These are phyloP conservation scores for Saturnispora mendoncae DNA, from an alignment of 805 yeast species.

Conservation along the genomic window DNA sequence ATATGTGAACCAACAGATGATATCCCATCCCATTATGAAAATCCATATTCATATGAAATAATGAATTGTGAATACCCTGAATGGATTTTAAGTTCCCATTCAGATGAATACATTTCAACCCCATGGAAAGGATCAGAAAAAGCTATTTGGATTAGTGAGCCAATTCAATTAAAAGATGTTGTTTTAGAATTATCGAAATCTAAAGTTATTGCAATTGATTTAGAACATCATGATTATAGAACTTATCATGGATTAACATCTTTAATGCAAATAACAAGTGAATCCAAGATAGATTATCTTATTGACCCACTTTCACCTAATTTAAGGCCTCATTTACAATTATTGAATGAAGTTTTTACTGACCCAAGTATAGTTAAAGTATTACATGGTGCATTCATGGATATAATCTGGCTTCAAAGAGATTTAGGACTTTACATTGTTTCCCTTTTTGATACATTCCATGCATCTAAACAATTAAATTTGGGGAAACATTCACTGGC, in stretches of 20 bases:
- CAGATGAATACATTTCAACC: constrained; percentile 34
- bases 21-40: constrained; percentile 54
- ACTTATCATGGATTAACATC: constrained; percentile 86
- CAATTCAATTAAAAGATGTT: constrained; percentile 45
- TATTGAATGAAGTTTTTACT: constrained; percentile 67
- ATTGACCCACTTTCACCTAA: constrained; percentile 64
- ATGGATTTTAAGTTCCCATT: constrained; percentile 33
- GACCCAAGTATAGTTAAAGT: constrained; percentile 78
- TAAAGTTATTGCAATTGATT: constrained; percentile 78
- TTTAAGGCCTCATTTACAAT: constrained; percentile 60
- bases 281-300: constrained; percentile 57
- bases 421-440: constrained; percentile 90
- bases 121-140: constrained; percentile 52
- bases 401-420: constrained; percentile 92
- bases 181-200: constrained; percentile 40
- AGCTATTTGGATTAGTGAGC: constrained; percentile 57
- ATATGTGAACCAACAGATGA: constrained; percentile 32
- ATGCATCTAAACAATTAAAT: constrained; percentile 75
- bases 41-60: constrained; percentile 79
- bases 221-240: constrained; percentile 92
- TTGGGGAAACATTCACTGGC: constrained; percentile 81
- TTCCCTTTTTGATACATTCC: constrained; percentile 83
- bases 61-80: constrained; percentile 60
- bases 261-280: constrained; percentile 83
- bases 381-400: constrained; percentile 95